These are phyloP conservation scores for Tylopilus subfusipes DNA, from an alignment of 768 basidiomycete species.

Conservation along the genomic window DNA sequence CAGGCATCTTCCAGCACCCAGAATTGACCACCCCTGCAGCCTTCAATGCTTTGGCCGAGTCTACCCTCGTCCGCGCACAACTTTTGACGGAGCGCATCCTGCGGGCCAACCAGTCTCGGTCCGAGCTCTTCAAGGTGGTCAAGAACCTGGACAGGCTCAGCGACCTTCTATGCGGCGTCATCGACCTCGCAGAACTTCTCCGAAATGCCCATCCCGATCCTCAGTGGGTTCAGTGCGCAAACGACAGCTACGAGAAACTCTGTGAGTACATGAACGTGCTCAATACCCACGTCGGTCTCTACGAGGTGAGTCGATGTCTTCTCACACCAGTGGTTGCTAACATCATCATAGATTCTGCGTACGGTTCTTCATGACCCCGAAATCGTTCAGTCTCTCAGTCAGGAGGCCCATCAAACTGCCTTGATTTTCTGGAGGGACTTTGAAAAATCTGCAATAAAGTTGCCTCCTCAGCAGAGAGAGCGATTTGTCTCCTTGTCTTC, in stretches of 20 bases:
- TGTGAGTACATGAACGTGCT: conserved; percentile 98
- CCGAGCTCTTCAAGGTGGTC: conserved; percentile 80
- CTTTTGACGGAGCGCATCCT: conserved; percentile 82
- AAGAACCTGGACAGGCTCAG: conserved; percentile 97
- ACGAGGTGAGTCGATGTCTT: conserved; percentile 58
- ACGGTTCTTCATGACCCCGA: conserved; percentile 64
- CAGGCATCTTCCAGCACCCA: conserved; percentile 85
- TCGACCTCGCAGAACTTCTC: conserved; percentile 92
- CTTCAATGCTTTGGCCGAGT: conserved; percentile 69
- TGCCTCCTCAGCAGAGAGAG: conserved; percentile 71
- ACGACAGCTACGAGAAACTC: conserved; percentile 83
- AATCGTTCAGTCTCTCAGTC: conserved; percentile 61
- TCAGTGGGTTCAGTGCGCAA: conserved; percentile 78
- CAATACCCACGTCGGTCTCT: conserved; percentile 90
- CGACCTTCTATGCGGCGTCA: conserved; percentile 93
- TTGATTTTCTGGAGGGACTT: conserved; percentile 96
- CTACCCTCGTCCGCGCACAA: conserved; percentile 77
- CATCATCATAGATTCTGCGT: conserved; percentile 56
- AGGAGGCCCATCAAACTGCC: conserved; percentile 82
- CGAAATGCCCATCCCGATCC: conserved; percentile 90
- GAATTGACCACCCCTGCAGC: conserved; percentile 65
- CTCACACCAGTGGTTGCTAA: conserved; percentile 16
- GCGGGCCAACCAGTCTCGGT: conserved; percentile 63
- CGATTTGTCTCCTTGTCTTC: conserved; percentile 89
- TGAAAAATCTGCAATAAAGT: conserved; percentile 92